Base-by-base conservation (phyloP, 2,329 filamentous ascomycete genomes). In the Fusarium globosum region DNA sequence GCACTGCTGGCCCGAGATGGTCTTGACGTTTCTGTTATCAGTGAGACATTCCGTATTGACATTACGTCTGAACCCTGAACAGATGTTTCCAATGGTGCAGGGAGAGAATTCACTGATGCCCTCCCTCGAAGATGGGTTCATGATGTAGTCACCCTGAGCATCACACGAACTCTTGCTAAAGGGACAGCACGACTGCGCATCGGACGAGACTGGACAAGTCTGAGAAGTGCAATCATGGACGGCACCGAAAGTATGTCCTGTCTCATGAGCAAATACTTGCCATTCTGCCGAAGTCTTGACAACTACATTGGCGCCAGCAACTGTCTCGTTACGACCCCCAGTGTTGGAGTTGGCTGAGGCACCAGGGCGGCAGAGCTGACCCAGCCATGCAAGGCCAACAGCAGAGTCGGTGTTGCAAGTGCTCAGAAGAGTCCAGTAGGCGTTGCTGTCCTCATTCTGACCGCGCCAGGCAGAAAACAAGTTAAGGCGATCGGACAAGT, bases 201-300 rank as follows among this genome's bases (percentile, higher is more conserved):
- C 80, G 12, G 81, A 81, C 42, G 89, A 89, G 26, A 89, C 86
- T 67, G 94, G 87, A 80, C 96, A 98, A 6, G 92, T 88, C n/a
- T 82, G 71, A 0, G 85, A 80, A 6, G 90, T 93, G 82, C 96
- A 99, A 82, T 99, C 96, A 82, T 99, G 96, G 15, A 98, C 94
- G 10, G 96, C 96, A 51, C 96, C 96, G 81, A 97, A 98, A 0
- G 95, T 98, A 81, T 98, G 96, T 2, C 95, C 96, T 7, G 92
- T 92, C 82, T 98, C 96, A 80, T 98, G 96, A 36, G 96, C 96
- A 82, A 98, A 94, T 66, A 98, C 93, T 81, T 98, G 95, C 96
- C 96, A 98, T 80, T 97, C 95, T 7, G 90, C 92, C 28, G 89
- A 87, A 0, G 94, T 97, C 72, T 90, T 90, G 33, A 96, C 91